A percentile compares a stretch with the other conserved stretches of the same genome.
These are phyloP conservation scores for Alliaria petiolata DNA, from an alignment of 345 rosid genomes.

Conservation along the genomic window DNA sequence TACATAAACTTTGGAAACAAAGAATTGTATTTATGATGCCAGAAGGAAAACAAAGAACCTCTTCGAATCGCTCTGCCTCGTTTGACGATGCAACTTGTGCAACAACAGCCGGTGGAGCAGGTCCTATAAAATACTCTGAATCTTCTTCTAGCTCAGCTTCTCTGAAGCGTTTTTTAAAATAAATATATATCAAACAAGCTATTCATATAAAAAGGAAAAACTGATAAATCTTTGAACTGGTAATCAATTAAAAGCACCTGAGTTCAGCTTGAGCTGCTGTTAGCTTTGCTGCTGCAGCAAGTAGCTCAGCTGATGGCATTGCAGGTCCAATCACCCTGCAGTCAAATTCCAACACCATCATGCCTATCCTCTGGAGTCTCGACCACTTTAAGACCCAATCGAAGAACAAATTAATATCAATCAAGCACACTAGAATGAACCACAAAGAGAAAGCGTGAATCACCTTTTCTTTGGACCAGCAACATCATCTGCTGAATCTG, in stretches of 20 bases:
- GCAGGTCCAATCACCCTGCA: conserved; percentile 85
- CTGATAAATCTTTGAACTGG: neutral
- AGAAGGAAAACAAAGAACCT: conserved; percentile 43
- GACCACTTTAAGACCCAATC: neutral
- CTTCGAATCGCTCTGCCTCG: conserved; percentile 96
- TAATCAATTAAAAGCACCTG: conserved; percentile 38
- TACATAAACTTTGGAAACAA: neutral
- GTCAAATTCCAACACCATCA: conserved; percentile 8
- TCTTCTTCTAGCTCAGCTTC: conserved; percentile 88
- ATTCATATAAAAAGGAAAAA: neutral
- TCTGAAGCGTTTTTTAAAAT: conserved; percentile 36
- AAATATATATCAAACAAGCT: neutral
- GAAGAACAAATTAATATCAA: neutral
- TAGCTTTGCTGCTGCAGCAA: conserved; percentile 93
- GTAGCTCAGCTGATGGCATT: conserved; percentile 91
- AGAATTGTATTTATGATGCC: neutral
- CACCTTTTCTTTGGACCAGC: conserved; percentile 67
- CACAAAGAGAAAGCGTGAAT: neutral
- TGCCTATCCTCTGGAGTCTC: neutral
- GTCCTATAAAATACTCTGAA: conserved; percentile 72
- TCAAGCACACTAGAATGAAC: conserved; percentile 1
- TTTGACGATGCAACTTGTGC: conserved; percentile 87
- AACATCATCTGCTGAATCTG: conserved; percentile 41
- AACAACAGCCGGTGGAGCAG: conserved; percentile 86
- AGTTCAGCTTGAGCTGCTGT: conserved; percentile 92